Evolutionary conservation across 2,329 filamentous ascomycete species (phyloP).

Genomic region (Aureobasidium musti): DNA sequence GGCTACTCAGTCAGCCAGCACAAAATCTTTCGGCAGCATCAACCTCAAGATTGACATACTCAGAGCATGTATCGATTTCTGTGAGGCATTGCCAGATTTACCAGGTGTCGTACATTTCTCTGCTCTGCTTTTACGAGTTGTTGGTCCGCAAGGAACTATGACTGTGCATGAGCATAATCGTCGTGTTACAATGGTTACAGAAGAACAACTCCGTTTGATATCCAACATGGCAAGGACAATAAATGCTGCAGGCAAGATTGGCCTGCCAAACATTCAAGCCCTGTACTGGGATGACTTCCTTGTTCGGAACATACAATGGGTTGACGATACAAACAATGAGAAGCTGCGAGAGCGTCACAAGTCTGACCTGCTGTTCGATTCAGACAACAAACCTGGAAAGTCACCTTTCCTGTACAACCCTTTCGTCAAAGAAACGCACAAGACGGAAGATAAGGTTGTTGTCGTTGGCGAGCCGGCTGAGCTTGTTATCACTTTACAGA

Average conservation of each 20-base stretch:
- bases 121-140: constrained; percentile 77
- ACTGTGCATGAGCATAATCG: constrained; percentile 31
- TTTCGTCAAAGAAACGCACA: constrained; percentile 69
- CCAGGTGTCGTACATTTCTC: constrained; percentile 86
- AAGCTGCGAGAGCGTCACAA: constrained; percentile 55
- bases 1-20: constrained; percentile 18
- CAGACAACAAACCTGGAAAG: constrained; percentile 37
- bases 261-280: constrained; percentile 68
- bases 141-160: constrained; percentile 60
- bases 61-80: constrained; percentile 87
- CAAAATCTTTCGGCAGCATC: constrained; percentile 67
- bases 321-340: constrained; percentile 50
- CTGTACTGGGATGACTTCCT: constrained; percentile 98
- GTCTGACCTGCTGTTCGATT: constrained; percentile 31
- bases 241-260: constrained; percentile 72
- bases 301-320: constrained; percentile 72
- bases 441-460: constrained; percentile 57
- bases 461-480: constrained; percentile 76
- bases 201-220: constrained; percentile 82
- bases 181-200: constrained; percentile 70
- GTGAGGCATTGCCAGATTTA: constrained; percentile 90
- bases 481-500: constrained; percentile 84
- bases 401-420: constrained; percentile 97
- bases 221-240: constrained; percentile 86
- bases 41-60: constrained; percentile 83